Evolutionary conservation across 2,329 filamentous ascomycete genomes (phyloP), one percentile per base, ranked within the genome.

Genomic region (Aulographum hederae): DNA sequence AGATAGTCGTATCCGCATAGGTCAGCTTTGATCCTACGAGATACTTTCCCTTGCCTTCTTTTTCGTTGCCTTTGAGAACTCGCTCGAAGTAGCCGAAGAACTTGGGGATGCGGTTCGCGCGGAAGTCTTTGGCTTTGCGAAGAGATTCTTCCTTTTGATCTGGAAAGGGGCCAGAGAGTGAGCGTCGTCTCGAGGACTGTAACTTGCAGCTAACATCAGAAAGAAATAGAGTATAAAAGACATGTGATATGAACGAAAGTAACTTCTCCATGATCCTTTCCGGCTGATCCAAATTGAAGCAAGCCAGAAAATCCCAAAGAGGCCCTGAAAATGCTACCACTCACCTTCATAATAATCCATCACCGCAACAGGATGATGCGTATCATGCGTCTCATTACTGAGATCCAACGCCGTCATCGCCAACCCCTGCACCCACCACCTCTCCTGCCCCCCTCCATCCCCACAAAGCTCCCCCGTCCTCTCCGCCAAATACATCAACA

Each of bases 1-100:
- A 85, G 1, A 84, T 46, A 2, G 78, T 73, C 30, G 78, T 57
- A 46, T 86, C 79, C 11, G 77, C 79, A 49, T 77, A 80, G 0
- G 70, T 78, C 38, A 85, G 41, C 38, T 56, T 56, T 1, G 60
- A 63, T 0, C 72, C 74, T 28, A 80, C 73, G 0, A 86, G 49
- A 61, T 73, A 81, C 16, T 68, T 61, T 2, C 54, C 68, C 4
- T 69, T 57, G 0, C 68, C 66, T 0, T 61, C 59, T 36, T 61
- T 65, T 18, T 65, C 57, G 41, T 73, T 69, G 5, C 61, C 60
- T 39, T 58, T 55, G 4, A 86, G 47, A 13, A 76, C 65, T 1
- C 73, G 57, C 56, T 82, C 68, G 40, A 81, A 78, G 49, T 78
- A 82, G 2, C 53, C 61, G 15, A 85, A 51, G 45, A 73, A 82